Base-by-base conservation (phyloP, 2,329 filamentous ascomycete genomes). In the Bipolaris oryzae region DNA sequence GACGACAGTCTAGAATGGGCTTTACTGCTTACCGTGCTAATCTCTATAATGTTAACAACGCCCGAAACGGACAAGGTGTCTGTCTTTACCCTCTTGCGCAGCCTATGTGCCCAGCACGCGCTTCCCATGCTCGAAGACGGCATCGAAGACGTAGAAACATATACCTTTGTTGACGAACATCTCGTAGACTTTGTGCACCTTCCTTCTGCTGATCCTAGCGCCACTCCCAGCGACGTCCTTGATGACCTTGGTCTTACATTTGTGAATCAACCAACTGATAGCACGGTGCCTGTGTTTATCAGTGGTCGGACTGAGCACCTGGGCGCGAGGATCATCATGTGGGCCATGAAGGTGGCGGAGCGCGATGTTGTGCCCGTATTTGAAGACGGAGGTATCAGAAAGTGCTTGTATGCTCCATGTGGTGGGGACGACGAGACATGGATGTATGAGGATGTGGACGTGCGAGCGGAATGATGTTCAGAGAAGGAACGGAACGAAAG, bases 121-220 rank as follows among this genome's bases (percentile, higher is more conserved):
- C 53, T 70, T 2, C 66, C 67, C 5, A 6, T 44, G 1, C 56
- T 69, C 2, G 67, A 69, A 42, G 65, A 69, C 20, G 67, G 67
- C 7, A 68, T 69, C 38, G 64, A 67, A 45, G 67, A 69, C 28
- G 62, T 52, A 1, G 66, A 66, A 1, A 69, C 64, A 16, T 69
- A 67, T 23, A 43, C 60, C 0, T 69, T 69, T 15, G 20, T 71
- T 9, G 66, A 70, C 49, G 59, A 63, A 25, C 50, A 71, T 23
- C 52, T 69, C 2, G 37, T 23, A n/a, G 66, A 68, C 33, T 68
- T 70, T 16, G 7, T 67, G n/a, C 20, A 6, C 5, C 11, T 63
- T 7, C 34, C 61, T 1, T 47, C 35, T 20, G 10, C 49, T 21
- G 46, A 54, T 23, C n/a, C 34, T 1, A 42, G 44, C 11, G 31